Evolutionary conservation across 1,139 yeast species (phyloP).

Genomic region (Diutina mesorugosa): DNA sequence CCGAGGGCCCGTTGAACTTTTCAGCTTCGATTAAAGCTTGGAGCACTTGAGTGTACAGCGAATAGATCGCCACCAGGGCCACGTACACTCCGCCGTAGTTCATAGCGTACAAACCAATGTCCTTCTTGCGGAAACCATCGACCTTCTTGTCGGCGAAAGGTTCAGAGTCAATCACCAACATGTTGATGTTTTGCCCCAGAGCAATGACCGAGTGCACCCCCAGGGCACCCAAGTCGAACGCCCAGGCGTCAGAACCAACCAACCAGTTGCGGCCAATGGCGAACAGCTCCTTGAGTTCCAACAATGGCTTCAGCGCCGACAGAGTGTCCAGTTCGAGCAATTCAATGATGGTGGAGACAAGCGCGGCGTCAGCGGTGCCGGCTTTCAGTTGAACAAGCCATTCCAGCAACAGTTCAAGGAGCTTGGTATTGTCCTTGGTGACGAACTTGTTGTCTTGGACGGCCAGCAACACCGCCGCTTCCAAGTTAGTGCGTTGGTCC

Average conservation of each 20-base stretch:
- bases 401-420: constrained; percentile 48
- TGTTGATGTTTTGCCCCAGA: constrained; percentile 66
- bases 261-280: constrained; percentile 57
- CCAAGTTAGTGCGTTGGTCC: constrained; percentile 36
- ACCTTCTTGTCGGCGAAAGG: constrained; percentile 35
- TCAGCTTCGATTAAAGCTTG: constrained; percentile 87
- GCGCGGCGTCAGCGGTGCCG: constrained; percentile 10
- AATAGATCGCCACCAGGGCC: constrained; percentile 88
- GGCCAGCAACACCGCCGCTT: constrained; percentile 33
- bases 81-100: constrained; percentile 84
- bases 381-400: constrained; percentile 47
- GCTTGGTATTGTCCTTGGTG: constrained; percentile 4
- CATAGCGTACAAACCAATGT: constrained; percentile 92
- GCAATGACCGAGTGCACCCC: constrained; percentile 81
- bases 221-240: constrained; percentile 82
- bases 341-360: constrained; percentile 21
- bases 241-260: constrained; percentile 92
- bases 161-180: constrained; percentile 84
- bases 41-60: constrained; percentile 85
- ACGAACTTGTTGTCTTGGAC: constrained; percentile 18
- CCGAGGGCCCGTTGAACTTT: constrained; percentile 78
- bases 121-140: constrained; percentile 56
- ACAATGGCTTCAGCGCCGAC: constrained; percentile 27
- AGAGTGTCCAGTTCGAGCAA: constrained; percentile 30
- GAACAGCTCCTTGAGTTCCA: constrained; percentile 33